These are phyloP conservation scores for Lipomyces sp. DNA, from an alignment of 805 yeast species.

Conservation along the genomic window DNA sequence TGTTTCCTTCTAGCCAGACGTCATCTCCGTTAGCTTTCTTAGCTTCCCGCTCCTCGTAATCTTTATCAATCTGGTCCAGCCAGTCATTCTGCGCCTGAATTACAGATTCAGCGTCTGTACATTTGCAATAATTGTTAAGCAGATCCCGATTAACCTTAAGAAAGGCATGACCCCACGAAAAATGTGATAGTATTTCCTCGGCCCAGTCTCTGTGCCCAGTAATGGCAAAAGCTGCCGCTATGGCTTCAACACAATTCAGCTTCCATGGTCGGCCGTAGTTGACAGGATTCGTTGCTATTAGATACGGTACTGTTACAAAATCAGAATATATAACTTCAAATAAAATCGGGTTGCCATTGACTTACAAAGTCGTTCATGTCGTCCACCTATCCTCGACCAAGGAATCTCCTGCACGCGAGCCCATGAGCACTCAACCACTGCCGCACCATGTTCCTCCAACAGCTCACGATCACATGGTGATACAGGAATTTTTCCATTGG, in stretches of 20 bases:
- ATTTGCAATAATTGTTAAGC: constrained; percentile 70
- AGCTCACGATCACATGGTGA: constrained; percentile 83
- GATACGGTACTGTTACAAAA: constrained; percentile 63
- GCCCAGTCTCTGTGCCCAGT: constrained; percentile 95
- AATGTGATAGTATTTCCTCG: constrained; percentile 68
- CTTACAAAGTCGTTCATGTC: constrained; percentile 67
- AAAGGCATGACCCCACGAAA: constrained; percentile 93
- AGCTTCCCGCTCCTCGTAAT: constrained; percentile 64
- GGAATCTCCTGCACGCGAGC: constrained; percentile 98
- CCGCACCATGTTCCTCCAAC: constrained; percentile 84
- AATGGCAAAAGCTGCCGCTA: constrained; percentile 95
- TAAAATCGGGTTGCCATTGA: neutral
- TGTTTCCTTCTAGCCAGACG: constrained; percentile 79
- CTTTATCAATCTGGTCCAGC: constrained; percentile 69
- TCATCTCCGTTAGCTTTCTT: constrained; percentile 56
- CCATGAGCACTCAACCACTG: constrained; percentile 99
- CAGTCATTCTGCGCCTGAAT: constrained; percentile 73
- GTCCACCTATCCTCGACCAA: constrained; percentile 88
- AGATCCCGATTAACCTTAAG: constrained; percentile 80
- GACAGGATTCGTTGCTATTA: constrained; percentile 96
- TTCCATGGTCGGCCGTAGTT: constrained; percentile 97
- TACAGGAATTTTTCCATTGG: constrained; percentile 87
- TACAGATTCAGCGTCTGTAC: constrained; percentile 81
- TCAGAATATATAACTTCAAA: neutral
- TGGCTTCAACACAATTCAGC: constrained; percentile 93